Conservation (phyloP, 768 basidiomycete species). For the Rhodotorula kratochvilovae region DNA sequence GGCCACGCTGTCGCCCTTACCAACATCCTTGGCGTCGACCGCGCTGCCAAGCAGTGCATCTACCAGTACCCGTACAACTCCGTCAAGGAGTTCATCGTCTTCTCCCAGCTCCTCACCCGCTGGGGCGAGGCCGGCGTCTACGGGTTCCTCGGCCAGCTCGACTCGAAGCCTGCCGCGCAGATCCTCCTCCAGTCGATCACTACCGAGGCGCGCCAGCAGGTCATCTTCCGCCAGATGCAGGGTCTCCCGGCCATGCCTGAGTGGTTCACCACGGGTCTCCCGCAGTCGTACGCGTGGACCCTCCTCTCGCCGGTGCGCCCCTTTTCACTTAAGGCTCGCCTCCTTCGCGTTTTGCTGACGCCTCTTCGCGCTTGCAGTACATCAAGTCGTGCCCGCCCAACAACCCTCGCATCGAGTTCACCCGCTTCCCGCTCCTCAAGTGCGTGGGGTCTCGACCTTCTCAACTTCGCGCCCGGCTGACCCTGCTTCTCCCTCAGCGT, state of each 20-base stretch:
- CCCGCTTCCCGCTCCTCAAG: conserved; percentile 56
- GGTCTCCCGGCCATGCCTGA: conserved; percentile 27
- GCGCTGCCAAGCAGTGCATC: conserved; percentile 55
- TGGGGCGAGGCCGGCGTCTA: conserved; percentile 55
- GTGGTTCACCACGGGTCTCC: conserved; percentile 56
- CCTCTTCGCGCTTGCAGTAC: conserved; percentile 57
- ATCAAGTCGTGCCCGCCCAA: conserved; percentile 51
- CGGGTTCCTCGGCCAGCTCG: conserved; percentile 63
- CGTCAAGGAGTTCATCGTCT: conserved; percentile 59
- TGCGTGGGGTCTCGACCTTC: no score
- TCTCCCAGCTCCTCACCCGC: conserved; percentile 55
- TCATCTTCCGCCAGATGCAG: conserved; percentile 60
- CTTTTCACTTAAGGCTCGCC: conserved; percentile 19
- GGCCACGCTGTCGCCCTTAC: conserved; percentile 59
- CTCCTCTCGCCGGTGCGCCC: conserved; percentile 56
- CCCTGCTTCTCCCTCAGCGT: no score
- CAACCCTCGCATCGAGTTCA: conserved; percentile 29
- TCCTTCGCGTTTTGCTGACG: conserved; percentile 21
- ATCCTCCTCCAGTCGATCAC: conserved; percentile 59
- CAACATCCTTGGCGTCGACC: conserved; percentile 47
- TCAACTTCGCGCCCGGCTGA: no score
- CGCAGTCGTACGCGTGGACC: conserved; percentile 63
- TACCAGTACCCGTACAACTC: conserved; percentile 53
- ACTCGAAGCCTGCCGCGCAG: conserved; percentile 57
- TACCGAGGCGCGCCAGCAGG: conserved; percentile 63